Evolutionary conservation across 2,329 filamentous ascomycete species (phyloP), one percentile per base, ranked within the genome.

Genomic region (Clarireedia sp.): DNA sequence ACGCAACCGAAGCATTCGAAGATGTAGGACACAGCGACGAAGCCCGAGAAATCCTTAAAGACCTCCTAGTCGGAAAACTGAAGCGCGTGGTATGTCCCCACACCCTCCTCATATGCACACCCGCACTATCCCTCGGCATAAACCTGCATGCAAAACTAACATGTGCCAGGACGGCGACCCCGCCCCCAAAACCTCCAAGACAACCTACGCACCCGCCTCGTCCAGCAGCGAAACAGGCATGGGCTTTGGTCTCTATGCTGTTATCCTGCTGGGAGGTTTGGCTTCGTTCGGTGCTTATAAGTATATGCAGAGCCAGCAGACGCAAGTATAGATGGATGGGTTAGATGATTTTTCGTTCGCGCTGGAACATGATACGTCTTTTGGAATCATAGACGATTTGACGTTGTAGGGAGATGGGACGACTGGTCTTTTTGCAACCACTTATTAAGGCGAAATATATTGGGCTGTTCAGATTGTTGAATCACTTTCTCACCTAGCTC

Each of bases 1-100:
- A 99, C 74, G 87, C 89, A 68, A 96, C 92, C 67, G 94, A 97
- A 77, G 92, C 94, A 60, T 99, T 99, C 72, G 94, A 99, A 78
- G 94, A 99, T 75, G 94, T 99, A 69, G 94, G 94, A 70, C 94
- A 99, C 86, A 95, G 89, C 68, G 94, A 99, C 74, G 94, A 99
- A 80, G 94, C 94, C 64, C 87, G 94, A 64, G 92, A 97, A 78
- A 92, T 95, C 64, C 84, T 99, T 56, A 84, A 87, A 33, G 82
- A 83, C 68, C 77, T 95, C 62, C 74, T 84, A 51, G 80, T 94
- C 63, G 91, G 89, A 62, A 78, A 70, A 38, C 74, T 96, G 72
- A 95, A 95, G 84, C 82, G 89, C 72, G 71, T 81, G 78, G 89
- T 95, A 80, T 68, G 83, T 71, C 58, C 17, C 48, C 26, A 46